Evolutionary conservation across 2,329 filamentous ascomycete species (phyloP), one percentile per base, ranked within the genome.

Genomic region (Plenodomus biglobosus): DNA sequence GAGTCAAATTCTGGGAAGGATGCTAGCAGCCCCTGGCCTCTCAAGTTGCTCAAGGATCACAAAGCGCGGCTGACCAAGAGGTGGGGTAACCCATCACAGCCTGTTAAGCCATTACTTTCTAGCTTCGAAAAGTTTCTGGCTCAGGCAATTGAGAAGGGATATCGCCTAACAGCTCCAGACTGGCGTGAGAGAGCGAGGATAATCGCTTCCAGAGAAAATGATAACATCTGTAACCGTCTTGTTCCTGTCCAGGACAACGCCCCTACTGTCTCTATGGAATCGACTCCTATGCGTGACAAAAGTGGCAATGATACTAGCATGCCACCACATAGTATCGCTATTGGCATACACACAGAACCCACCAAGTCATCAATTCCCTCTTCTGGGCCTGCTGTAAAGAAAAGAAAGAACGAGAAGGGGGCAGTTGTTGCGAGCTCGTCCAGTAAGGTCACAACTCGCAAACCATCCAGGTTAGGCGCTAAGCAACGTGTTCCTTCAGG

Each of bases 21-120:
- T 2, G 13, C 17, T 11, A 13, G 16, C 13, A 36, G 38, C 8
- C n/a, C 15, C 3, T 62, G 50, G 59, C 48, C 48, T 32, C 40
- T 3, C 20, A 50, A 32, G 38, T 42, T 65, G 3, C 36, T 65
- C 17, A 39, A 49, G 15, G 36, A 56, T 34, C 54, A 64, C 38
- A 64, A 58, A 44, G 44, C 37, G 30, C 55, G 50, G 19, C 40
- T 59, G 21, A 46, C 37, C 16, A 42, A 46, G 27, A 53, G 35
- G 22, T 43, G 46, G 40, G 45, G 40, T 2, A 30, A 37, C 13
- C 38, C 42, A 24, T 42, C 20, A 34, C 46, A 56, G 34, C n/a
- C 37, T 18, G 10, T 43, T 13, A 21, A 38, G 8, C 32, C 19
- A 19, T 32, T 20, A 15, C 34, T 46, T n/a, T 42, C 40, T 8